Base-by-base conservation (phyloP, 2,329 filamentous ascomycete species). In the Sclerotinia sclerotiorum region DNA sequence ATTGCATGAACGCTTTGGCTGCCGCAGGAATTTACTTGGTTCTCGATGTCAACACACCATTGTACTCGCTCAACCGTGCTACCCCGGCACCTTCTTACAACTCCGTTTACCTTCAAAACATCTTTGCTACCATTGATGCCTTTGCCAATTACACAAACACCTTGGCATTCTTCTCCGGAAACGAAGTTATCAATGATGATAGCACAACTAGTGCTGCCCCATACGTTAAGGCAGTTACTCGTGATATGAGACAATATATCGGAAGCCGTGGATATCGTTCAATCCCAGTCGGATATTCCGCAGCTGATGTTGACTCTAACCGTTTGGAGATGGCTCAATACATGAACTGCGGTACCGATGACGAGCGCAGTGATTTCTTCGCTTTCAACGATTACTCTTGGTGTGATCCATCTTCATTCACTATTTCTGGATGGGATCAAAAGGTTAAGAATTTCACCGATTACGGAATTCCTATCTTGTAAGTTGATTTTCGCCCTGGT, bases 11-110 rank as follows among this genome's bases (percentile, higher is more conserved):
- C 60, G 81, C 83, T 46, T 81, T 91, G 69, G 87, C 87, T 57
- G 87, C 86, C 74, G 89, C 88, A 70, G 88, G 89, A 71, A 92
- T 92, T 81, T 91, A 91, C 82, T 83, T 92, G 48, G 88, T 90
- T 10, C 82, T 91, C 58, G 89, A 91, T 74, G 86, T 90, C 79
- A 90, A 91, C 83, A 88, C 87, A n/a, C 88, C 89, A 70, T 83
- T 86, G 71, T 91, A 91, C 81, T 90, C 88, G 3, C 79, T 91
- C 78, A 90, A 89, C 81, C 85, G 89, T 70, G 84, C 80, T 60
- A 79, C 84, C 24, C 88, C 88, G 60, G 80, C 80, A 69, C 72
- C 77, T 21, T 91, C 89, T 1, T 91, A 91, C 84, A 91, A 91
- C 79, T 82, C 84, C 70, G 85, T 85, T 69, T 92, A 91, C 78